Evolutionary conservation across 2,329 filamentous ascomycete genomes (phyloP).

Genomic region (Sphaerulina musiva): DNA sequence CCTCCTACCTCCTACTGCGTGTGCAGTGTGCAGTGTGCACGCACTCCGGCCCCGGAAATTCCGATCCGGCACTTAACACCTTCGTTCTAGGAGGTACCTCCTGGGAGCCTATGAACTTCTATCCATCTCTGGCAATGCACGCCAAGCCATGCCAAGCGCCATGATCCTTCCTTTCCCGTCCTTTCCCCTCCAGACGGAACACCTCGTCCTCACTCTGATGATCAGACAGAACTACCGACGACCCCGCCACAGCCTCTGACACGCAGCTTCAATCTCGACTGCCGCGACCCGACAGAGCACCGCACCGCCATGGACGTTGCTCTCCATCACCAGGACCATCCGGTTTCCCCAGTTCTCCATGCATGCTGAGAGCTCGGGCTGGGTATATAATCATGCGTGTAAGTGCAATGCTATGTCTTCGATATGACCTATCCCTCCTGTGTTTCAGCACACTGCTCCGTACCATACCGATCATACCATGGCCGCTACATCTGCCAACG

Average conservation of each 20-base stretch:
- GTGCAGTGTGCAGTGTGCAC: no score
- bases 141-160: not conserved
- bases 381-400: not conserved
- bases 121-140: no score
- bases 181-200: not conserved
- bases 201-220: not conserved
- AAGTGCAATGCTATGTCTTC: not conserved
- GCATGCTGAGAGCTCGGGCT: not conserved
- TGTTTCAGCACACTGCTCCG: not conserved
- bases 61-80: not conserved
- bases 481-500: slow-evolving; percentile 19
- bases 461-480: slow-evolving; percentile 18
- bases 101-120: no score
- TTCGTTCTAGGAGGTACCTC: not conserved
- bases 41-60: no score
- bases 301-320: not conserved
- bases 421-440: not conserved
- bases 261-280: no score
- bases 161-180: not conserved
- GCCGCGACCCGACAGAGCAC: not conserved
- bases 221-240: no score
- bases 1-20: no score
- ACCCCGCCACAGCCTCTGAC: no score
- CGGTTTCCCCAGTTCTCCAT: no score
- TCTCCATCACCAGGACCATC: no score